These are phyloP conservation scores for Amanita jacksonii DNA, from an alignment of 768 basidiomycete genomes.

Conservation along the genomic window DNA sequence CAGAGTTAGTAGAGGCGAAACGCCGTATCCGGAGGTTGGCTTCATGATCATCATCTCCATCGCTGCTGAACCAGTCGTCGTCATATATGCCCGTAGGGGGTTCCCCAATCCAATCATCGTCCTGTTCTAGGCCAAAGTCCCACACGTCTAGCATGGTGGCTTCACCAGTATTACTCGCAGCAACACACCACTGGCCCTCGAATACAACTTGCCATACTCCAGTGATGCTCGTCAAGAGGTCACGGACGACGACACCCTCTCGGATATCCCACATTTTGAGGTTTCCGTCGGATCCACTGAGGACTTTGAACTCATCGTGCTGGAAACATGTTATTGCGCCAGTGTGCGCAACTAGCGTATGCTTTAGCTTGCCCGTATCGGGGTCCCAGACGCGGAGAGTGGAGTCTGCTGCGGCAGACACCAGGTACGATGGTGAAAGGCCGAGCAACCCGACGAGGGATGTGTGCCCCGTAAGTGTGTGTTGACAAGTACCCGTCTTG, in stretches of 20 bases:
- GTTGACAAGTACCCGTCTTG: slow-evolving; percentile 67
- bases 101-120: slow-evolving; percentile 79
- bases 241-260: slow-evolving; percentile 78
- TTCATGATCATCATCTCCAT: slow-evolving; percentile 38
- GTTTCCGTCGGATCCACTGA: slow-evolving; percentile 92
- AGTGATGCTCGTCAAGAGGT: slow-evolving; percentile 82
- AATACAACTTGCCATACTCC: slow-evolving; percentile 99
- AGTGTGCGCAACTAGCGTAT: slow-evolving; percentile 82
- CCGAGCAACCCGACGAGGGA: slow-evolving; percentile 92
- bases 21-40: slow-evolving; percentile 15
- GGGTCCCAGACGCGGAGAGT: slow-evolving; percentile 95
- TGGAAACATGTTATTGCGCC: slow-evolving; percentile 99
- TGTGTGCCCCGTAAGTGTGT: slow-evolving; percentile 83
- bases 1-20: slow-evolving; percentile 14
- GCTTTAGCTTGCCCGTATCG: slow-evolving; percentile 65
- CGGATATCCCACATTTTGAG: slow-evolving; percentile 97
- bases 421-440: slow-evolving; percentile 80
- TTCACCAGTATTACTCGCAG: slow-evolving; percentile 78
- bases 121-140: slow-evolving; percentile 74
- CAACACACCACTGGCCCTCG: slow-evolving; percentile 89
- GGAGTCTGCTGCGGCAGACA: slow-evolving; percentile 94
- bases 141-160: slow-evolving; percentile 79
- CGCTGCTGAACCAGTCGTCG: slow-evolving; percentile 49
- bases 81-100: slow-evolving; percentile 70
- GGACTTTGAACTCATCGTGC: slow-evolving; percentile 95